Base-by-base conservation (phyloP, 2,329 filamentous ascomycete species). In the Ilyonectria sp. region DNA sequence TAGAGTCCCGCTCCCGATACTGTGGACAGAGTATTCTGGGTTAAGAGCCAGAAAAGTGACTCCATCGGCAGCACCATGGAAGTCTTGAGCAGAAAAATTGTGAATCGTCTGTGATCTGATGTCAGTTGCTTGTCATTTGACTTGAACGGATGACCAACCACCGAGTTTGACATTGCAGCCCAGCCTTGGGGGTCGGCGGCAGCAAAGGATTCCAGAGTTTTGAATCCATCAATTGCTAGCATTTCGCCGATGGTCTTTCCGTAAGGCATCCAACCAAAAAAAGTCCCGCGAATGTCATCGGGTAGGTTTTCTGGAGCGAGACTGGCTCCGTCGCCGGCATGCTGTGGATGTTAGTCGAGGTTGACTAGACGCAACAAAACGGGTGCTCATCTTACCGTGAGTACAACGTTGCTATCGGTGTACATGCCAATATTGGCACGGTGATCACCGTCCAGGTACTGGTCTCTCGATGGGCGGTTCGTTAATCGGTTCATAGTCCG, bases 31-130 rank as follows among this genome's bases (percentile, higher is more conserved):
- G 52, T 73, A 76, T 13, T 77, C 72, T 1, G 78, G 78, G 6
- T 70, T 65, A 1, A 75, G 54, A 3, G 69, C 75, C 6, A 79
- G 35, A 26, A 81, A 72, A 1, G 79, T 72, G 2, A 57, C 57
- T 0, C 76, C 76, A 0, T 63, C 65, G 0, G 76, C 75, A 0
- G 67, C 17, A 5, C 64, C 63, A 2, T 62, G 62, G 8, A 77
- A 76, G 0, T 49, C 53, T 0, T 71, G 67, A 1, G 69, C 68
- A 2, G 67, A 53, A 29, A 77, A 75, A 17, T 81, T 74, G 67
- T 72, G 80, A 1, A 79, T 63, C 15, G 75, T 75, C 77, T 79
- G 21, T 33, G 11, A 37, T 21, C 11, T 53, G 15, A 60, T 17
- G 21, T 47, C 10, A 63, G 59, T 9, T 26, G 23, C 33, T 11